Conservation (phyloP, 768 basidiomycete species). For the Suillus subalutaceus region DNA sequence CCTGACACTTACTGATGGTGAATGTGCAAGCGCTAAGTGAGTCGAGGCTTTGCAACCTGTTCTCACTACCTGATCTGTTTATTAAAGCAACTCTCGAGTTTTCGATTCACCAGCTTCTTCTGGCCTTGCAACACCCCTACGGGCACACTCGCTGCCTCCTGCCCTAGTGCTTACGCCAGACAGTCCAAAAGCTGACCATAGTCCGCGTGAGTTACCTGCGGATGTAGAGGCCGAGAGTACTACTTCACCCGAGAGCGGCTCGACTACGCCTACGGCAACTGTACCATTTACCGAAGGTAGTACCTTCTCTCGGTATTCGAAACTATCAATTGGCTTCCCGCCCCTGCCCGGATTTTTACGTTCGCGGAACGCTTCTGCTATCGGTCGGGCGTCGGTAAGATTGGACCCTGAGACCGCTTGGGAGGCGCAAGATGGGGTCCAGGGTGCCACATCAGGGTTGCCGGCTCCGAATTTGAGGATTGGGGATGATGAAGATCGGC, state of each 20-base stretch:
- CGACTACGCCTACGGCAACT: constrained; percentile 55
- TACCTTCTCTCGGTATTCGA: constrained; percentile 42
- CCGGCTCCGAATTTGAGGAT: neutral
- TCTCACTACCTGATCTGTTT: constrained; percentile 16
- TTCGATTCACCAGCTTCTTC: constrained; percentile 26
- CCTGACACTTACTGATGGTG: constrained; percentile 80
- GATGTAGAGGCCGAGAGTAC: constrained; percentile 26
- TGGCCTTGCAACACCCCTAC: constrained; percentile 29
- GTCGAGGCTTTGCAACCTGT: constrained; percentile 23
- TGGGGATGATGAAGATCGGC: constrained; percentile 43
- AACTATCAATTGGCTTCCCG: constrained; percentile 53
- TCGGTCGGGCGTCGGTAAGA: constrained; percentile 28
- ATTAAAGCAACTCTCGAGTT: constrained; percentile 20
- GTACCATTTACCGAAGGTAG: constrained; percentile 33
- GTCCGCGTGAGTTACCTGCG: constrained; percentile 27
- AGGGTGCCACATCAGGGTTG: neutral
- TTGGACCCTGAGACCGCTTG: constrained; percentile 23
- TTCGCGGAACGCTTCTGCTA: constrained; percentile 56
- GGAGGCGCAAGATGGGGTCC: constrained; percentile 21
- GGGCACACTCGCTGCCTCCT: constrained; percentile 19
- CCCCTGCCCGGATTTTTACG: constrained; percentile 68
- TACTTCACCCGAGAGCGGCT: constrained; percentile 55
- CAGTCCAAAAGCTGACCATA: constrained; percentile 31
- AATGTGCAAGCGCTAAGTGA: constrained; percentile 51
- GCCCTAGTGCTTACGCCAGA: constrained; percentile 19